phyloP scores from a whole-genome alignment of 805 yeast species.

The Schwanniomyces polymorphus region DNA sequence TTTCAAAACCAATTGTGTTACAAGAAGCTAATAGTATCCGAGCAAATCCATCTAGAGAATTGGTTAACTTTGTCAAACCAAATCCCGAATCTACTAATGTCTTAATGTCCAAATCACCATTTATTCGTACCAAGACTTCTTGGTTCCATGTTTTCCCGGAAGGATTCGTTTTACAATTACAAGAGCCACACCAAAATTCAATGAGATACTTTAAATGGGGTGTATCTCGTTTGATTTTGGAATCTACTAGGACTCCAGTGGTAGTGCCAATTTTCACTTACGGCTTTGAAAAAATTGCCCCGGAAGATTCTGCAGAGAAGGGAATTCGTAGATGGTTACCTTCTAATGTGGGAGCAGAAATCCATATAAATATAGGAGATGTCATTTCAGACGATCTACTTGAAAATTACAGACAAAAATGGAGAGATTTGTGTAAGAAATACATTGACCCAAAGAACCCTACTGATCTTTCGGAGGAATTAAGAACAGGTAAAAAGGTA shows the following conservation, averaged over 20 bases:
- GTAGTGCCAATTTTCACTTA: slow-evolving; percentile 82
- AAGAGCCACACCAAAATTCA: slow-evolving; percentile 77
- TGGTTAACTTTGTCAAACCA: slow-evolving; percentile 25
- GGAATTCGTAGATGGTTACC: slow-evolving; percentile 62
- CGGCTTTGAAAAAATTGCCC: slow-evolving; percentile 86
- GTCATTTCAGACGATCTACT: slow-evolving; percentile 63
- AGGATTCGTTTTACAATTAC: slow-evolving; percentile 84
- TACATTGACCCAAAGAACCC: slow-evolving; percentile 53
- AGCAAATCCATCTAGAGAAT: slow-evolving; percentile 9
- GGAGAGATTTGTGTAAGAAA: slow-evolving; percentile 63
- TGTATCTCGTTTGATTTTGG: slow-evolving; percentile 77
- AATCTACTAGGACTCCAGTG: slow-evolving; percentile 79
- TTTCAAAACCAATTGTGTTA: slow-evolving; percentile 30
- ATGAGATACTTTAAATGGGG: slow-evolving; percentile 98
- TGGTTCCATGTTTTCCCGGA: slow-evolving; percentile 98
- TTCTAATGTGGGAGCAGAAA: slow-evolving; percentile 61
- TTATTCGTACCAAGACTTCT: slow-evolving; percentile 62
- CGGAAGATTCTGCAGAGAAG: slow-evolving; percentile 64
- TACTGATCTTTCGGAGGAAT: slow-evolving; percentile 57
- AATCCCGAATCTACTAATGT: slow-evolving; percentile 26
- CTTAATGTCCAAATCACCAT: slow-evolving; percentile 46
- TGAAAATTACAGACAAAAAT: slow-evolving; percentile 60
- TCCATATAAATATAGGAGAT: slow-evolving; percentile 71
- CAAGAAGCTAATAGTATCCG: slow-evolving; percentile 34
- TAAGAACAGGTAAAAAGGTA: slow-evolving; percentile 66